A percentile compares a stretch with the other conserved stretches of the same genome.
Evolutionary conservation across 75 land plant species (phyloP).

Genomic region (Gnetum montanum): DNA sequence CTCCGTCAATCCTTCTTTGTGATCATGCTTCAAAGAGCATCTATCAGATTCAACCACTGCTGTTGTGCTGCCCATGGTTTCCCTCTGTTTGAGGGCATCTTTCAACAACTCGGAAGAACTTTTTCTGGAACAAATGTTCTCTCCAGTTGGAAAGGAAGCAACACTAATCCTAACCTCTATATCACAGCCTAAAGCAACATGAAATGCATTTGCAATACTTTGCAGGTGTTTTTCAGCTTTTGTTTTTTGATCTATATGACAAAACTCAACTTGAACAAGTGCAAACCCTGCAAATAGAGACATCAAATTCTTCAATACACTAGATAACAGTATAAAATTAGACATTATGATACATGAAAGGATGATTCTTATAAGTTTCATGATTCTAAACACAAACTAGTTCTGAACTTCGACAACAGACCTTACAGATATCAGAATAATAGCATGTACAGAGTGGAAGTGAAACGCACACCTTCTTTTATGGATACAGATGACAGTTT

Average conservation of each 20-base stretch:
- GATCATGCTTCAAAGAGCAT: background rate
- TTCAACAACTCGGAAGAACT: slow-evolving; percentile 1
- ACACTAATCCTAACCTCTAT: slow-evolving; percentile 58
- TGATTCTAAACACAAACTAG: too few relatives aligned
- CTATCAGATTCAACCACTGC: background rate
- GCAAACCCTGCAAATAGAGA: slow-evolving; percentile 36
- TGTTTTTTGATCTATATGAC: slow-evolving; percentile 35
- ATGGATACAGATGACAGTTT: slow-evolving; percentile 33
- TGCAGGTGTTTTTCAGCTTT: slow-evolving; percentile 66
- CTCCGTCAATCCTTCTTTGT: background rate
- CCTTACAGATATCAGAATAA: too few relatives aligned
- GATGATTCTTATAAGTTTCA: background rate
- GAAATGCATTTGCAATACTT: slow-evolving; percentile 53
- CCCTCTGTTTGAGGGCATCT: slow-evolving; percentile 2
- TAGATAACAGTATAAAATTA: too few relatives aligned
- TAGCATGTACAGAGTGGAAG: too few relatives aligned
- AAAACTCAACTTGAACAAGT: slow-evolving; percentile 54
- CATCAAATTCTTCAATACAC: too few relatives aligned
- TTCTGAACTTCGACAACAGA: too few relatives aligned
- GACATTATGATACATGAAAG: background rate
- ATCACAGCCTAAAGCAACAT: slow-evolving; percentile 40
- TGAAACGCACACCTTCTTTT: slow-evolving; percentile 30
- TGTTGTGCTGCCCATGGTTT: background rate
- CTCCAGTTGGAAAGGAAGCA: slow-evolving; percentile 12
- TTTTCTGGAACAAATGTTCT: slow-evolving; percentile 9